Conservation (phyloP, 495 filamentous ascomycete species). For the Oleoguttula mirabilis region DNA sequence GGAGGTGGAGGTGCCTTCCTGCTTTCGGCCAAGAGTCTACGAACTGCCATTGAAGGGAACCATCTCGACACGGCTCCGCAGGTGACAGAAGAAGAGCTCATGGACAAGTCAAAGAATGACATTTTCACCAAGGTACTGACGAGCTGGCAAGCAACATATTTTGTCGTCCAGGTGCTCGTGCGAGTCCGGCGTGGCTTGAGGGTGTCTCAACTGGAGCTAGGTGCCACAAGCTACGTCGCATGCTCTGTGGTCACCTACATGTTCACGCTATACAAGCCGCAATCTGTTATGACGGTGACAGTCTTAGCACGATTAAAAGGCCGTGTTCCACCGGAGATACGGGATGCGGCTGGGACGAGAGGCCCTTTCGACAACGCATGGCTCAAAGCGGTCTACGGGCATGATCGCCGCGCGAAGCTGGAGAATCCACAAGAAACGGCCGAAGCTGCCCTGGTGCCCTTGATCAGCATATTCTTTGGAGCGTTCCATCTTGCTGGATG, state of each 20-base stretch:
- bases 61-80: neutral
- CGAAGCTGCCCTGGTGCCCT: neutral
- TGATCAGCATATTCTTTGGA: constrained; percentile 1
- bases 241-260: constrained; percentile 5
- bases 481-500: constrained; percentile 4
- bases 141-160: constrained; percentile 3
- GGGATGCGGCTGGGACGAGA: neutral
- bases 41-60: neutral
- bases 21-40: neutral
- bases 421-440: neutral
- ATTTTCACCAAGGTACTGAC: constrained; percentile 2
- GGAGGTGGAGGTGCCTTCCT: neutral
- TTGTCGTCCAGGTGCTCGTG: neutral
- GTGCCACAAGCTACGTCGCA: neutral
- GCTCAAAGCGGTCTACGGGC: neutral
- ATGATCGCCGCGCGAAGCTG: constrained; percentile 1
- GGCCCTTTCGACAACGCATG: no score
- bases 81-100: constrained; percentile 2
- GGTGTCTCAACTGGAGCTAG: constrained; percentile 8
- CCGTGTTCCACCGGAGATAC: neutral
- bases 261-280: constrained; percentile 2
- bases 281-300: no score
- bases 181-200: neutral
- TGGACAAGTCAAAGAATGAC: constrained; percentile 8
- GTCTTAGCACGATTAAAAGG: no score